Base-by-base conservation (phyloP, 495 filamentous ascomycete species). In the Hypoxylon fuscum region DNA sequence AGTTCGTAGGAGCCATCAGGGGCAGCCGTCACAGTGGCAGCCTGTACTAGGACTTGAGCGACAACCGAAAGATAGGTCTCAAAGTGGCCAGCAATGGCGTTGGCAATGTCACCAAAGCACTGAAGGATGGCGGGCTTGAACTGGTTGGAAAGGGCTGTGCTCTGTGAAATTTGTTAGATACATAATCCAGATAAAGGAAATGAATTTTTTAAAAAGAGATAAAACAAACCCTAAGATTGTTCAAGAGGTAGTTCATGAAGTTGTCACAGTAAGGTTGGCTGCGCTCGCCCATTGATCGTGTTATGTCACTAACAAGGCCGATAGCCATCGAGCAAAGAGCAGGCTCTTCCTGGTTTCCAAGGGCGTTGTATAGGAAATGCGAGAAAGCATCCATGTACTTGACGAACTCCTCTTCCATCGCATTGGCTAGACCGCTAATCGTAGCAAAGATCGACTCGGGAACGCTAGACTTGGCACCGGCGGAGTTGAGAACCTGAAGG, bases 101-200 rank as follows among this genome's bases (percentile, higher is more conserved):
- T 91, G 51, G 96, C 94, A 75, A 98, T 96, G 74, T 98, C 95
- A 52, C 95, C 96, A 72, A 98, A 98, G 68, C 91, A 96, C 74
- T 98, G 94, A 15, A 98, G 84, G 55, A 98, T 98, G 11, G 96
- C 93, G 27, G 95, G 95, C 82, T 97, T 97, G 76, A 98, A 95
- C 74, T 97, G 93, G 74, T 98, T 96, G 59, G 91, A 90, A 20
- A 96, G 85, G 27, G 85, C 80, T 44, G 85, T 83, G 76, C 84
- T 88, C 83, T 87, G 62, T 29, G 56, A 59, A 12, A 57, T 22
- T 35, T 38, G 75, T 78, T 72, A 77, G 69, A 55, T 66, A 62
- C 22, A 23, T 27, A 14, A 43, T 65, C 11, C 9, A 46, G 31
- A 23, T 49, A 47, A 10, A 10, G 32, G 35, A 21, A 25, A 22